Base-by-base conservation (phyloP, 805 yeast species). In the Yarrowia yakushimensis region DNA sequence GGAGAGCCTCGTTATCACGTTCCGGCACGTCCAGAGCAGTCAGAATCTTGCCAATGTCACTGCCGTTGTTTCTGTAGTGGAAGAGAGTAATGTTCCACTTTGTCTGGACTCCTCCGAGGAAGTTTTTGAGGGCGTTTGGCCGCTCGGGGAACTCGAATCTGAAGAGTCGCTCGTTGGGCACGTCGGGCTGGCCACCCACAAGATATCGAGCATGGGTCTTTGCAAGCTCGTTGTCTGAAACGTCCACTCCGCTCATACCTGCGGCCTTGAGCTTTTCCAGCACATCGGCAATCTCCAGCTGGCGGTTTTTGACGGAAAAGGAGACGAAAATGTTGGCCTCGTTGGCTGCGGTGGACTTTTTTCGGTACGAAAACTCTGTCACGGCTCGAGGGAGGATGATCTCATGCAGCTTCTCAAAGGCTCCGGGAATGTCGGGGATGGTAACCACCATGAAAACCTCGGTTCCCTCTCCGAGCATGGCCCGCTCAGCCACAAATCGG, bases 21-120 rank as follows among this genome's bases (percentile, higher is more conserved):
- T 83, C 82, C 2, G 98, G 97, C 25, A 92, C 90, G 57, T 85
- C 85, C 63, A 96, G 81, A 41, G 97, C 99, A 45, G 96, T 93
- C 65, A 94, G 79, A 0, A 94, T 90, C 74, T 90, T 90, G 48
- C 96, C 98, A 48, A 94, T 82, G 72, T 94, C 99, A 59, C 93
- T 86, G 39, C 99, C 99, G 69, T 91, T 96, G 77, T 94, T 91
- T 79, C 99, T 85, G 76, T 94, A 94, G 74, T 94, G 97, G 85
- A 94, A 94, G 69, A 94, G 76, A 1, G 97, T 88, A 65, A 94
- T 84, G 72, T 94, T 94, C 97, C 98, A 94, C 57, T 85, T 84
- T 25, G 81, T 80, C 69, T 86, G 83, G 71, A 94, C 75, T 17
- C 85, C 80, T 27, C 81, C 81, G 70, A 94, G 80, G 77, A 94